A percentile compares a stretch with the other conserved stretches of the same genome.
Evolutionary conservation across 1,284 basidiomycete species (phyloP).

Genomic region (Coniferiporia weirii): DNA sequence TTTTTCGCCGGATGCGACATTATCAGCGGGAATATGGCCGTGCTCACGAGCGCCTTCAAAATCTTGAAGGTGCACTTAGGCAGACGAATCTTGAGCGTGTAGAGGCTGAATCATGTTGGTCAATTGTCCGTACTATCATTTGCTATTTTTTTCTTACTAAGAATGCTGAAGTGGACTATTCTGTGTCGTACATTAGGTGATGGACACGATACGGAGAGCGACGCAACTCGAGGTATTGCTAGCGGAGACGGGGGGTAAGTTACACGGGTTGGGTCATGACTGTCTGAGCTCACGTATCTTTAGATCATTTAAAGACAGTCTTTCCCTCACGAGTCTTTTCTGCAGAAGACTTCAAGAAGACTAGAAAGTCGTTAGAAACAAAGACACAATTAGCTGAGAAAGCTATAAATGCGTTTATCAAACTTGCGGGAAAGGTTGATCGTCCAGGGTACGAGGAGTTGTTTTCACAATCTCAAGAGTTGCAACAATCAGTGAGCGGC

Average conservation of each 20-base stretch:
- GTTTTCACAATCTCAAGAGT: constrained; percentile 44
- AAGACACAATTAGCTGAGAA: constrained; percentile 56
- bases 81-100: constrained; percentile 1
- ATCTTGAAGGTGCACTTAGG: constrained; percentile 7
- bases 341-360: constrained; percentile 7
- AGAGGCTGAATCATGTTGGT: constrained; percentile 14
- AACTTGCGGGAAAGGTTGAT: constrained; percentile 28
- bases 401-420: constrained; percentile 55
- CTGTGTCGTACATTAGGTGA: background rate
- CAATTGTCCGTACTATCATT: constrained; percentile 8
- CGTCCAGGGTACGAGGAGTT: constrained; percentile 33
- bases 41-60: constrained; percentile 51
- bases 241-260: constrained; percentile 16
- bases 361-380: constrained; percentile 36
- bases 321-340: constrained; percentile 18
- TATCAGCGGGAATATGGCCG: constrained; percentile 81
- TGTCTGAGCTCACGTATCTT: background rate
- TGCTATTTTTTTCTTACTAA: background rate
- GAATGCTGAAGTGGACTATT: background rate
- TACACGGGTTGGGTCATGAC: background rate
- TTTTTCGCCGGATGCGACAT: constrained; percentile 87
- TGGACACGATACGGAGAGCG: constrained; percentile 35
- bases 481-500: constrained; percentile 55
- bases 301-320: constrained; percentile 18
- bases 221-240: constrained; percentile 1